Base-by-base conservation (phyloP, 2,329 filamentous ascomycete species). In the Calonectria honghensis region DNA sequence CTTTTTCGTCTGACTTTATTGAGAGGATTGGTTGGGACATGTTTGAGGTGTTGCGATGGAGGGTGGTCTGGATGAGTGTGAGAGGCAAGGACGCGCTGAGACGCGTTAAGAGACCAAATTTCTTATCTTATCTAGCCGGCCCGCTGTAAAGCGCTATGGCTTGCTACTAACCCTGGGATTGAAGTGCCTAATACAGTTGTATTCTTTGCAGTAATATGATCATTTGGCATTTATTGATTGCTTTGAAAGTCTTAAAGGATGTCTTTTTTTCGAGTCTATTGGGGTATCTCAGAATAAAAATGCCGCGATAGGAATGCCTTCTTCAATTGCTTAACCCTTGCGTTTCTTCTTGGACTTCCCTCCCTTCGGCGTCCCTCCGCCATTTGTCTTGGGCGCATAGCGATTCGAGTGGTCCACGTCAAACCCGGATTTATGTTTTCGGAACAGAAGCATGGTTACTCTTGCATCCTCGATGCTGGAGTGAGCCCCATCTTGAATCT, bases 361-460 rank as follows among this genome's bases (percentile, higher is more conserved):
- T 70, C 85, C 85, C 69, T 87, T 86, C 10, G 75, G 75, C 24
- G 78, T 78, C 2, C 75, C 78, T 52, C 68, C 77, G 35, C 68
- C 71, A 64, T 70, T 24, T 35, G 77, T 71, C 70, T 79, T 85
- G 9, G 86, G 82, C 4, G 90, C 88, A 83, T 91, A 97, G 72
- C 90, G 91, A 84, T 92, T 93, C 71, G 93, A 87, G 83, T 95
- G 92, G 83, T 98, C 95, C 72, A 92, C 88, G 82, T 98, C 97
- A 82, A 99, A 98, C 0, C 90, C 94, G 24, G 93, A 89, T 86
- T 98, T 98, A 83, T 96, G 92, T 78, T 92, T 91, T 75, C 94
- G 90, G 82, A 98, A 98, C 52, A 99, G 86, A 71, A 96, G 87
- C 96, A 99, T 98, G 0, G 96, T 93, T 6, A 95, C 95, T 78